A percentile compares a stretch with the other conserved stretches of the same genome.
Evolutionary conservation across 2,329 filamentous ascomycete genomes (phyloP).

Genomic region (Colletotrichum brevisporum): DNA sequence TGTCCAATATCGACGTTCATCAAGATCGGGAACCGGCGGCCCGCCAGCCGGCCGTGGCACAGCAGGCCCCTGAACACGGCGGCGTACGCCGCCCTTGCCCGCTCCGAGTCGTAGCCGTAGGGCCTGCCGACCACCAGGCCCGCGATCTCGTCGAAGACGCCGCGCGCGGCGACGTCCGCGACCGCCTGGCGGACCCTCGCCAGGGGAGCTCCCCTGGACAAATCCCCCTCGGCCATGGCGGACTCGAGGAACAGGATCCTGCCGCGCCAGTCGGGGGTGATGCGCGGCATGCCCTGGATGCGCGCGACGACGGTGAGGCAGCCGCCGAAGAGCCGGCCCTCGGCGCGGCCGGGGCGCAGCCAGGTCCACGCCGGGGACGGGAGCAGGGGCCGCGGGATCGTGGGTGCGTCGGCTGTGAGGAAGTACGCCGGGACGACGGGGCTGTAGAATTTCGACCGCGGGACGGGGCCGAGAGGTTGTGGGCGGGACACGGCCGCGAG

Average conservation of each 20-base stretch:
- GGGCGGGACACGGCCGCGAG: constrained; percentile 48
- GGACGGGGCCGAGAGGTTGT: constrained; percentile 48
- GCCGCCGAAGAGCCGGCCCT: constrained; percentile 61
- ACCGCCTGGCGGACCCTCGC: constrained; percentile 50
- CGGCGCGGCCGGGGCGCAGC: constrained; percentile 51
- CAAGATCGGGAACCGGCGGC: constrained; percentile 55
- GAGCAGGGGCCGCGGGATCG: constrained; percentile 46
- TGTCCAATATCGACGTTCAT: constrained; percentile 60
- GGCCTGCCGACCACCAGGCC: constrained; percentile 59
- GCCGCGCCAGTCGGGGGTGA: constrained; percentile 55
- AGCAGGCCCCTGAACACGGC: constrained; percentile 50
- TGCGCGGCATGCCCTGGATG: constrained; percentile 49
- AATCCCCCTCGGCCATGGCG: constrained; percentile 49
- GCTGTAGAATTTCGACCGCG: constrained; percentile 50
- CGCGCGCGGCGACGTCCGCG: constrained; percentile 57
- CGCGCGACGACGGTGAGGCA: constrained; percentile 58
- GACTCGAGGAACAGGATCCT: constrained; percentile 59
- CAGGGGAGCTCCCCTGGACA: constrained; percentile 45
- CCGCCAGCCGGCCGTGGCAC: constrained; percentile 51
- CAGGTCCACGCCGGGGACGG: constrained; percentile 52
- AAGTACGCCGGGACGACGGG: constrained; percentile 45
- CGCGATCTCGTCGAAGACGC: constrained; percentile 56
- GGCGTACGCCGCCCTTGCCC: constrained; percentile 47
- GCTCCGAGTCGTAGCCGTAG: constrained; percentile 55
- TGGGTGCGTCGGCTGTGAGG: constrained; percentile 43